Base-by-base conservation (phyloP, 306 rosid species). In the Citrullus mucosospermus region DNA sequence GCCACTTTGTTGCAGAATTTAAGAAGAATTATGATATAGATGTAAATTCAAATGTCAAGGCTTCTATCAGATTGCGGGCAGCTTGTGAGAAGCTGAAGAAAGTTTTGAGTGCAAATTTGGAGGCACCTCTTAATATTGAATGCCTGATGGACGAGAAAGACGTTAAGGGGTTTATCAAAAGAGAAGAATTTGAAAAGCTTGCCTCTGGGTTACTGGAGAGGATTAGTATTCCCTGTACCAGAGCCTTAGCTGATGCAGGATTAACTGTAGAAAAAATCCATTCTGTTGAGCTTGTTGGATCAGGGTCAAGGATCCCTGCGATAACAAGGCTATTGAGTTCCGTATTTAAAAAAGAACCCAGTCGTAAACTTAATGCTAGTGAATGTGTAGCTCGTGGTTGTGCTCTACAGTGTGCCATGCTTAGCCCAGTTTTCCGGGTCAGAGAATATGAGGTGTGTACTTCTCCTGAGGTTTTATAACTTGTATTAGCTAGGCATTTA, bases 361-460 rank as follows among this genome's bases (percentile, higher is more conserved):
- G 93, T 76, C 89, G 99, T 65, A 85, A 83, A 79, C 83, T 96
- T 82, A 96, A 96, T 89, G 98, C 97, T 36, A 96, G 99, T 85
- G 98, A 96, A 80, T 96, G 99, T 83, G 99, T 96, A 66, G 98
- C 99, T 78, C 98, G 98, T 70, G 99, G 98, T 78, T 96, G 97
- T 76, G 97, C 98, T 85, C 91, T 96, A 76, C 97, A 90, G 81
- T 93, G 99, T 82, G 99, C 99, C 58, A 96, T 96, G 99, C 98
- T 96, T 14, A 90, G 97, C 84, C 98, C 97, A 9, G 58, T 84
- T 81, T 96, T 88, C 51, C 91, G 91, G 20, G 99, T 91, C 83
- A 85, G 89, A 87, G 99, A 96, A 51, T 96, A 91, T 15, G 97
- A 96, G 98, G 99, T 96, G 74, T 82, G 96, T 88, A 60, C 67